Evolutionary conservation across 139 green algal species (phyloP).

Genomic region (Haematococcus lacustris): DNA sequence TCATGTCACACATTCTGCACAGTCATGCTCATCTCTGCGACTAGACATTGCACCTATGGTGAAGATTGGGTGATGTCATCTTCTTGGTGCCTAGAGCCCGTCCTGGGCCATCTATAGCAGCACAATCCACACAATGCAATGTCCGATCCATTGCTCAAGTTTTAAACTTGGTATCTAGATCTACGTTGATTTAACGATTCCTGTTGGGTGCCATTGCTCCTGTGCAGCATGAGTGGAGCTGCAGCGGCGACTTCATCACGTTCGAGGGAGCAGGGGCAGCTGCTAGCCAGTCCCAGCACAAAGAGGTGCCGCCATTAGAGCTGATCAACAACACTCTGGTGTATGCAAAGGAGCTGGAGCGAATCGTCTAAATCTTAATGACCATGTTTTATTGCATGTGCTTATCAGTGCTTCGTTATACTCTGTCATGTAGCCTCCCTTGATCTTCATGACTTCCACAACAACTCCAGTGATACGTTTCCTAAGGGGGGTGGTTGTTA

Average conservation of each 20-base stretch:
- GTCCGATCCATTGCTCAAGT: neutral
- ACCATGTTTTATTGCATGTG: no score
- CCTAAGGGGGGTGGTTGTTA: no score
- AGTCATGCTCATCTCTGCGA: neutral
- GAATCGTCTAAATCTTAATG: slow-evolving; percentile 83
- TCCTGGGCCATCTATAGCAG: neutral
- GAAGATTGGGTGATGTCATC: neutral
- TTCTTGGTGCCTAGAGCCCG: neutral
- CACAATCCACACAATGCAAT: neutral
- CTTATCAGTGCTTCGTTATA: no score
- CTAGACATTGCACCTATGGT: neutral
- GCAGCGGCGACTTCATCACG: slow-evolving; percentile 40
- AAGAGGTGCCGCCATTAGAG: slow-evolving; percentile 36
- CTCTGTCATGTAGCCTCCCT: no score
- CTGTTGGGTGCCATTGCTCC: neutral
- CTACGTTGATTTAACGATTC: neutral
- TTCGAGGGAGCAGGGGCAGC: slow-evolving; percentile 39
- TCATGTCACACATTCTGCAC: neutral
- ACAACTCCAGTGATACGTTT: no score
- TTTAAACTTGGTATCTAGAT: neutral
- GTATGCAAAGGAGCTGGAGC: slow-evolving; percentile 92
- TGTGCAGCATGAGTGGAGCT: slow-evolving; percentile 65
- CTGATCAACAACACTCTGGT: slow-evolving; percentile 83
- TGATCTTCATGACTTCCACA: no score
- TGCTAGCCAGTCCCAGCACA: neutral